phyloP scores from a whole-genome alignment of 805 yeast genomes.

The Hemisphaericaspora nanyangensis region DNA sequence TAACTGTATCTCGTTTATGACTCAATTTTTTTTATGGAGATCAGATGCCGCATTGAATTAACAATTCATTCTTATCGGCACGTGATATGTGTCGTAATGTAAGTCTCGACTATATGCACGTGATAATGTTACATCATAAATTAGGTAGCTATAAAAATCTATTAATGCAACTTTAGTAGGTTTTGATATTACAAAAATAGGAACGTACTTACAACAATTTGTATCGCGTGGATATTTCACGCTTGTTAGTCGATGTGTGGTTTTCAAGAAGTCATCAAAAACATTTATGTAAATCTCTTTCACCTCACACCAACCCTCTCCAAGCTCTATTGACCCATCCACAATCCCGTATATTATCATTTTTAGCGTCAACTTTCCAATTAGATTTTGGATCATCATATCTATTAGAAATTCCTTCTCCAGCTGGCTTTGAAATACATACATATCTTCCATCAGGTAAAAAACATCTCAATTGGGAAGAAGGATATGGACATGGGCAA shows the following conservation, averaged over 20 bases:
- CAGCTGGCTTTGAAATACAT: slow-evolving; percentile 82
- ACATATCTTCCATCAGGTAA: slow-evolving; percentile 67
- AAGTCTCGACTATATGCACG: not conserved
- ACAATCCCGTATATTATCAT: slow-evolving; percentile 67
- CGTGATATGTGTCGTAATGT: slow-evolving; percentile 1
- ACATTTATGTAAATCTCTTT: not conserved
- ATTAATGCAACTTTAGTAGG: too few relatives aligned
- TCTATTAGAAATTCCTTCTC: slow-evolving; percentile 22
- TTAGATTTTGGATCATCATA: slow-evolving; percentile 41
- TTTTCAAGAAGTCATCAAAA: too few relatives aligned
- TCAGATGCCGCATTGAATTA: not conserved
- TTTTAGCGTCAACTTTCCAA: slow-evolving; percentile 46
- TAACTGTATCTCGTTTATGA: too few relatives aligned
- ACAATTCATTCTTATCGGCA: slow-evolving; percentile 1
- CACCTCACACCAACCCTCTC: slow-evolving; percentile 38
- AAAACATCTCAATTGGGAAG: slow-evolving; percentile 76
- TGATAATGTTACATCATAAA: too few relatives aligned
- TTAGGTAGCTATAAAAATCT: too few relatives aligned
- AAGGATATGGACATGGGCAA: slow-evolving; percentile 91
- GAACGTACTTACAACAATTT: too few relatives aligned
- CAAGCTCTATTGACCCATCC: slow-evolving; percentile 78
- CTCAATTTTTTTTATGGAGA: slow-evolving; percentile 3
- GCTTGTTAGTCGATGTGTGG: not conserved
- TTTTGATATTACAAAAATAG: too few relatives aligned
- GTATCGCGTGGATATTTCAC: not conserved